These are phyloP conservation scores for Beauveria sp. DNA, from an alignment of 2,329 filamentous ascomycete species.

Conservation along the genomic window DNA sequence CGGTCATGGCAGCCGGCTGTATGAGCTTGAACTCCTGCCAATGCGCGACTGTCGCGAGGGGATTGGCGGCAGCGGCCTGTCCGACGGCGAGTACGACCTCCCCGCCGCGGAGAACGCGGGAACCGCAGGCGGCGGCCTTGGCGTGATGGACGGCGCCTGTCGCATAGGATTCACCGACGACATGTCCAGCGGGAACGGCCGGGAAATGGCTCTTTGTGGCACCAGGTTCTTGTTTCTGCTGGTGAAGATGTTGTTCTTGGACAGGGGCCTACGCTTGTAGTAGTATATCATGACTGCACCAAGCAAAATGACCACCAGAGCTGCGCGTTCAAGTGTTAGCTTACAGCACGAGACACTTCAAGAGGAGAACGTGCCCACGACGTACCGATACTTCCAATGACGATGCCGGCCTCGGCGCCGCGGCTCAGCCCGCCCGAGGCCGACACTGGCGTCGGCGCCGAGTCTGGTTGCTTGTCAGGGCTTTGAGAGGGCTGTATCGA, in stretches of 20 bases:
- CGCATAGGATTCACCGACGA: not conserved
- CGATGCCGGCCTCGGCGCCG: slow-evolving; percentile 4
- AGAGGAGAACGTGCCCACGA: too few relatives aligned
- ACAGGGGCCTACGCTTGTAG: slow-evolving; percentile 1
- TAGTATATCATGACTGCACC: slow-evolving; percentile 2
- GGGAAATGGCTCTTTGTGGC: not conserved
- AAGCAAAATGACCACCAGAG: not conserved
- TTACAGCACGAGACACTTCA: too few relatives aligned
- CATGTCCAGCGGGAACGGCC: not conserved
- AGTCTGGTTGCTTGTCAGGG: not conserved
- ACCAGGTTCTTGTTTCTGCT: not conserved
- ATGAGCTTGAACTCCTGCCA: not conserved
- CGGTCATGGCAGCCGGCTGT: not conserved
- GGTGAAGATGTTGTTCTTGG: not conserved
- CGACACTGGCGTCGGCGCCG: not conserved
- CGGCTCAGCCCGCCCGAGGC: not conserved
- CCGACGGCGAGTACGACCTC: not conserved
- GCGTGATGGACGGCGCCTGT: not conserved
- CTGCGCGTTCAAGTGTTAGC: not conserved
- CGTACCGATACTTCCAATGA: slow-evolving; percentile 4
- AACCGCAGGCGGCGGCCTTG: not conserved
- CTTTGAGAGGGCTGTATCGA: not conserved
- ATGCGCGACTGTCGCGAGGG: not conserved
- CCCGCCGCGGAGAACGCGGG: not conserved
- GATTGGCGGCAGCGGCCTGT: slow-evolving; percentile 1